Conservation (phyloP, 164 flowering plant genomes). For the Akebia trifoliata region DNA sequence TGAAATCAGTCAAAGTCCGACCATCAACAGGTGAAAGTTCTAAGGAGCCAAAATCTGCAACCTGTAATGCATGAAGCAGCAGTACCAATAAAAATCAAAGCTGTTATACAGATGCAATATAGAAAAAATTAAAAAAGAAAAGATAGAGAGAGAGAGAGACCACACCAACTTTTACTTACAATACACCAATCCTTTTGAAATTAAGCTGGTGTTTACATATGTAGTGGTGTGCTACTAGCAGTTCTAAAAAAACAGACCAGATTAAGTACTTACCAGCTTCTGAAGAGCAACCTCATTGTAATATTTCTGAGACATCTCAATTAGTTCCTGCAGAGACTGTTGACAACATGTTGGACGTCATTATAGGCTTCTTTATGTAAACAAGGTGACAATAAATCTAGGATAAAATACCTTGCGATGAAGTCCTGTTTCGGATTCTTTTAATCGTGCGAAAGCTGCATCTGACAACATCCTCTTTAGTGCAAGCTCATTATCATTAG, state of each 20-base stretch:
- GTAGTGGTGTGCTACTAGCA: no score
- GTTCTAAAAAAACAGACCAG: no score
- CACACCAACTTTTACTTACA: no score
- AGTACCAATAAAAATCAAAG: slow-evolving; percentile 3
- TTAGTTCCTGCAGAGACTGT: slow-evolving; percentile 79
- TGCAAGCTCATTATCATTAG: slow-evolving; percentile 48
- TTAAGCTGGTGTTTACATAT: no score
- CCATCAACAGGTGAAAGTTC: slow-evolving; percentile 99
- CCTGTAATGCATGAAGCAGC: slow-evolving; percentile 38
- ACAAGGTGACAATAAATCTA: neutral
- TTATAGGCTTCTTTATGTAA: slow-evolving; percentile 5
- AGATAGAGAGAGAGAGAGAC: no score
- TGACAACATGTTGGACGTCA: slow-evolving; percentile 28
- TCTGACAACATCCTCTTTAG: slow-evolving; percentile 58
- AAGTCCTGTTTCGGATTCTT: slow-evolving; percentile 90
- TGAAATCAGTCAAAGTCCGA: slow-evolving; percentile 93
- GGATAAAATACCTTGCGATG: slow-evolving; percentile 62
- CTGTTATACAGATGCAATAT: neutral
- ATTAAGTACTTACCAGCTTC: slow-evolving; percentile 62
- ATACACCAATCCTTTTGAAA: no score
- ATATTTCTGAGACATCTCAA: slow-evolving; percentile 79
- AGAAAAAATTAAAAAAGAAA: neutral
- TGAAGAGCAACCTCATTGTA: slow-evolving; percentile 90
- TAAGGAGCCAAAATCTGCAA: slow-evolving; percentile 97
- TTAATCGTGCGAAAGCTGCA: slow-evolving; percentile 70